Percentiles rank a stretch among this genome's conserved stretches.
Conservation (phyloP, 805 yeast species). For the Yamadazyma akitaensis region DNA sequence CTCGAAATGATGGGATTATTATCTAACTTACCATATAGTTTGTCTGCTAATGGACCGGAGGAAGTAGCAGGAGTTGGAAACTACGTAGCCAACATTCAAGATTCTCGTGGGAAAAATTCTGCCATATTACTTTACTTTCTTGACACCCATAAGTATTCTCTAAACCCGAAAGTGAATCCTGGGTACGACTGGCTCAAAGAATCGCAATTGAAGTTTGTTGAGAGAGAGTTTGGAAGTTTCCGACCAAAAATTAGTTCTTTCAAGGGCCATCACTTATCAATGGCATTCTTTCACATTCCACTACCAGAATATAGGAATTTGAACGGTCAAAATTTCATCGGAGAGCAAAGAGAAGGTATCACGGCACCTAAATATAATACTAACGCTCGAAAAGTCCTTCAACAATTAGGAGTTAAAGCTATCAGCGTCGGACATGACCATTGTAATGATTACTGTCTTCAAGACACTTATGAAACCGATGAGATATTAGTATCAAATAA, state of each 20-base stretch:
- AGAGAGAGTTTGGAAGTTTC: slow-evolving; percentile 24
- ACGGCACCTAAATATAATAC: slow-evolving; percentile 76
- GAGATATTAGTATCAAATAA: slow-evolving; percentile 14
- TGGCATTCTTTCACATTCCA: slow-evolving; percentile 96
- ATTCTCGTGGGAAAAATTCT: slow-evolving; percentile 35
- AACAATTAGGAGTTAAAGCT: slow-evolving; percentile 67
- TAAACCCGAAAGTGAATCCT: slow-evolving; percentile 58
- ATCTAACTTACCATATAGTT: slow-evolving; percentile 61
- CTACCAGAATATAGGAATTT: slow-evolving; percentile 72
- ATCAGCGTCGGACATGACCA: slow-evolving; percentile 93
- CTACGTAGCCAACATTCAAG: slow-evolving; percentile 53
- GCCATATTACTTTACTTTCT: slow-evolving; percentile 59
- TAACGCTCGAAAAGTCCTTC: slow-evolving; percentile 58
- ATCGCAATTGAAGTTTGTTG: slow-evolving; percentile 60
- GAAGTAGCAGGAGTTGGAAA: slow-evolving; percentile 82
- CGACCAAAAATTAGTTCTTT: slow-evolving; percentile 29
- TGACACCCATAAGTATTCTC: slow-evolving; percentile 80
- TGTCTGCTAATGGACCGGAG: slow-evolving; percentile 60
- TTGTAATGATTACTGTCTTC: slow-evolving; percentile 84
- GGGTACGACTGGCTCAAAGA: slow-evolving; percentile 88
- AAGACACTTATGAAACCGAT: slow-evolving; percentile 34
- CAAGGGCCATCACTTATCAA: slow-evolving; percentile 50
- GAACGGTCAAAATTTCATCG: slow-evolving; percentile 45
- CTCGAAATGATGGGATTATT: slow-evolving; percentile 57
- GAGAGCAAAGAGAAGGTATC: slow-evolving; percentile 65